Conservation (phyloP, 495 filamentous ascomycete genomes). For the Aspergillus hancockii region DNA sequence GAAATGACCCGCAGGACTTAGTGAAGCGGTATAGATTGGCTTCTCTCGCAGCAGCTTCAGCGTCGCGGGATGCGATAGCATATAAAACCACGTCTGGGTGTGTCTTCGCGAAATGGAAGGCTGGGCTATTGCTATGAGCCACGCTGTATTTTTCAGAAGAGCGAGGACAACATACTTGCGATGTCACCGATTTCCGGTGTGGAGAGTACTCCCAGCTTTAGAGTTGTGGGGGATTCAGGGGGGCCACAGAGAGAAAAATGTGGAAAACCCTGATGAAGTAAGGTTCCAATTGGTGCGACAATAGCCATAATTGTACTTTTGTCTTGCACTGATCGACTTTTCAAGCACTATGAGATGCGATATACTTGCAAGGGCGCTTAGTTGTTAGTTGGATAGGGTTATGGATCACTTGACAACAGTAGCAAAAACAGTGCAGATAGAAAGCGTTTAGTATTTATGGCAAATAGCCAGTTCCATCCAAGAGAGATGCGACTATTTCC, state of each 20-base stretch:
- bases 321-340: not conserved
- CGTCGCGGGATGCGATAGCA: conserved; percentile 26
- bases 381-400: too few relatives aligned
- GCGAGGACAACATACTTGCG: conserved; percentile 15
- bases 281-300: conserved; percentile 25
- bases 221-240: conserved; percentile 18
- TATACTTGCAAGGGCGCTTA: too few relatives aligned
- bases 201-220: conserved; percentile 27
- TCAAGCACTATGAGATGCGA: too few relatives aligned
- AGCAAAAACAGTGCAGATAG: too few relatives aligned
- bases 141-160: not conserved
- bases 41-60: not conserved
- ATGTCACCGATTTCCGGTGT: conserved; percentile 23
- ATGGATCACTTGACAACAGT: too few relatives aligned
- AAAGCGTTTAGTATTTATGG: too few relatives aligned
- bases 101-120: conserved; percentile 23
- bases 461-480: too few relatives aligned
- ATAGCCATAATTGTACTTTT: conserved; percentile 22
- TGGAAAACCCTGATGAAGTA: conserved; percentile 24
- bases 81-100: conserved; percentile 27
- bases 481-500: too few relatives aligned
- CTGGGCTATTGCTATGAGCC: conserved; percentile 6
- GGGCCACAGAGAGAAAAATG: conserved; percentile 23
- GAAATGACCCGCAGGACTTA: not conserved
- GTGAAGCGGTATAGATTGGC: not conserved